Base-by-base conservation (phyloP, 495 filamentous ascomycete genomes). In the Penicillium desertorum region DNA sequence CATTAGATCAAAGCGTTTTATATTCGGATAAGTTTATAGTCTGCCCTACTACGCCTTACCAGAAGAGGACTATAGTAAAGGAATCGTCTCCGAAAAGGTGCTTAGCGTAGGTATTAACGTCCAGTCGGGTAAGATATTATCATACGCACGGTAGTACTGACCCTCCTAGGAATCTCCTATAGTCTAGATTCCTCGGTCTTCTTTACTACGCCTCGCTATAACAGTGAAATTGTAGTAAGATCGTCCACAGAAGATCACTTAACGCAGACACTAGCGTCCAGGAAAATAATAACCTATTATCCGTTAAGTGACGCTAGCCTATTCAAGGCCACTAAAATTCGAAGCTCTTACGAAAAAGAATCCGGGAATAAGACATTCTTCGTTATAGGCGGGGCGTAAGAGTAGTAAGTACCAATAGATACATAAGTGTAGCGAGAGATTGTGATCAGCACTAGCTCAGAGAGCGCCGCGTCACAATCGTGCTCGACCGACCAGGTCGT, bases 181-280 rank as follows among this genome's bases (percentile, higher is more conserved):
- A 45, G 43, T 45, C 43, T 25, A 45, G 49, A 23, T 51, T 51
- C 19, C 49, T 25, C 34, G 19, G 29, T 51, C 34, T 39, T 27
- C 49, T 23, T 41, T 51, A 30, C 49, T 51, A 9, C 49, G 49
- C 49, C 49, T 51, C 32, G 49, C 49, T 51, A 51, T 5, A 37
- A 51, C 3, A 25, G 20, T 27, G 14, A 30, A 30, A 41, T 36
- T 39, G 8, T 4, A 14, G 17, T 12, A 51, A 32, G 45, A 34
- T 30, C 29, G 45, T 32, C 45, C 7, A 32, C 29, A 11, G 49
- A 51, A 22, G 29, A 39, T 37, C 17, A 23, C 49, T 23, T 14
- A 16, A 9, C 49, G 45, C 8, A 34, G 27, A 22, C 34, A 22
- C 14, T 39, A n/a, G 49, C 30, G 32, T 27, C 23, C 4, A 48